A percentile compares a stretch with the other conserved stretches of the same genome.
Conservation (phyloP, 2,329 filamentous ascomycete species). For the Taxawa tesnikishii region DNA sequence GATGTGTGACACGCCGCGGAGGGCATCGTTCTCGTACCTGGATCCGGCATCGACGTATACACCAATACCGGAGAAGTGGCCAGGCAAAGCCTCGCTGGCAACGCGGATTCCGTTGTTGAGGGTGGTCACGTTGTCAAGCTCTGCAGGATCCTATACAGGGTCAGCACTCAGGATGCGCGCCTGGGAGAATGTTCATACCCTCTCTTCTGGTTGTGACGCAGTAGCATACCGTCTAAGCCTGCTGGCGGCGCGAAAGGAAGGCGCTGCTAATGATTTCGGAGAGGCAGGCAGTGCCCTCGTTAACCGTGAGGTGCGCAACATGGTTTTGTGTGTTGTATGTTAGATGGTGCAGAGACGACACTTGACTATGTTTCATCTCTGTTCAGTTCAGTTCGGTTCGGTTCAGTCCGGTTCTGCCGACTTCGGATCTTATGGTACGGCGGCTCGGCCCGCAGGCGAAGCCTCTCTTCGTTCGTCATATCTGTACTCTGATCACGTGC, state of each 20-base stretch:
- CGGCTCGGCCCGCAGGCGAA: too few species aligned
- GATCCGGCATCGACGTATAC: conserved; percentile 95
- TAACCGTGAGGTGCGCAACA: neutral
- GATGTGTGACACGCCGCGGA: conserved; percentile 89
- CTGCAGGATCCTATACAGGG: conserved; percentile 57
- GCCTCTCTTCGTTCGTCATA: too few species aligned
- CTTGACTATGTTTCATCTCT: too few species aligned
- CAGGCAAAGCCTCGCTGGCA: conserved; percentile 85
- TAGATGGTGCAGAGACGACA: too few species aligned
- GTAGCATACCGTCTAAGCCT: conserved; percentile 7
- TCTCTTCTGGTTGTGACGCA: too few species aligned
- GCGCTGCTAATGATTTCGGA: conserved; percentile 4
- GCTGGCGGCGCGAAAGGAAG: conserved; percentile 6
- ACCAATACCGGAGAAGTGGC: conserved; percentile 87
- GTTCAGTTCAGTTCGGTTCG: too few species aligned
- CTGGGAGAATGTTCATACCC: too few species aligned
- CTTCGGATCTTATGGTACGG: too few species aligned
- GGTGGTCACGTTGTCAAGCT: conserved; percentile 77
- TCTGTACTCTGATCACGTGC: too few species aligned
- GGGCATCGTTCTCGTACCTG: conserved; percentile 73
- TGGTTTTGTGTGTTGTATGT: too few species aligned
- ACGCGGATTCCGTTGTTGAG: conserved; percentile 88
- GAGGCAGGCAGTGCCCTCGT: neutral
- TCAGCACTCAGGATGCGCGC: conserved; percentile 4
- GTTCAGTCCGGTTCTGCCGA: too few species aligned